Percentiles rank a stretch among this genome's conserved stretches.
Conservation (phyloP, 2,329 filamentous ascomycete species). For the Penicillium hesseltinei region DNA sequence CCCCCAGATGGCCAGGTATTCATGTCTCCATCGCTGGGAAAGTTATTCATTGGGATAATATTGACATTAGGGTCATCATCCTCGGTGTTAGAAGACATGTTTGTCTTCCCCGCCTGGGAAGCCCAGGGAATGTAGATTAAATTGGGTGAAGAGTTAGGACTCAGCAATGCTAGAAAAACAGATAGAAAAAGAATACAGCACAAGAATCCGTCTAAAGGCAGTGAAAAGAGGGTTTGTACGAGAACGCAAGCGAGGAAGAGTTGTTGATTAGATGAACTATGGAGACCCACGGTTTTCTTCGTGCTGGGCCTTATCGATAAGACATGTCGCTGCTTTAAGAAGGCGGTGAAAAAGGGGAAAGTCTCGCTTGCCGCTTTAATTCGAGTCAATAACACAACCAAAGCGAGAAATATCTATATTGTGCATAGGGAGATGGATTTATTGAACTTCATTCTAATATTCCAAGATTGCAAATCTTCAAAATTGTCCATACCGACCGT, state of each 20-base stretch:
- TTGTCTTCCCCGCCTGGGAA: background rate
- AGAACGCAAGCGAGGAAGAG: background rate
- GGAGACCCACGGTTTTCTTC: background rate
- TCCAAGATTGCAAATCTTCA: background rate
- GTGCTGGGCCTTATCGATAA: slow-evolving; percentile 6
- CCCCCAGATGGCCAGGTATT: slow-evolving; percentile 36
- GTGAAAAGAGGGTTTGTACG: background rate
- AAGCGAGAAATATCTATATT: background rate
- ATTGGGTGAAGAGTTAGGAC: background rate
- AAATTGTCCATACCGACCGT: background rate
- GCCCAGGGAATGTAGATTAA: background rate
- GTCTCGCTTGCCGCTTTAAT: background rate
- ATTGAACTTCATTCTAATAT: background rate
- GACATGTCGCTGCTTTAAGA: background rate
- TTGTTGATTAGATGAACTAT: slow-evolving; percentile 2
- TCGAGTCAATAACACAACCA: background rate
- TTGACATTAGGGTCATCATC: slow-evolving; percentile 24
- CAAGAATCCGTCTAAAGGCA: background rate
- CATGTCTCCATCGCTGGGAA: slow-evolving; percentile 41
- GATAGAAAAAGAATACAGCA: background rate
- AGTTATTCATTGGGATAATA: slow-evolving; percentile 34
- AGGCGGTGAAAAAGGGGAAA: background rate
- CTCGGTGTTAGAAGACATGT: slow-evolving; percentile 8
- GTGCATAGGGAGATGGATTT: background rate
- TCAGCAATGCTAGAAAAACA: background rate